A percentile compares a stretch with the other conserved stretches of the same genome.
Conservation (phyloP, 345 rosid species). For the Heritiera fomes region DNA sequence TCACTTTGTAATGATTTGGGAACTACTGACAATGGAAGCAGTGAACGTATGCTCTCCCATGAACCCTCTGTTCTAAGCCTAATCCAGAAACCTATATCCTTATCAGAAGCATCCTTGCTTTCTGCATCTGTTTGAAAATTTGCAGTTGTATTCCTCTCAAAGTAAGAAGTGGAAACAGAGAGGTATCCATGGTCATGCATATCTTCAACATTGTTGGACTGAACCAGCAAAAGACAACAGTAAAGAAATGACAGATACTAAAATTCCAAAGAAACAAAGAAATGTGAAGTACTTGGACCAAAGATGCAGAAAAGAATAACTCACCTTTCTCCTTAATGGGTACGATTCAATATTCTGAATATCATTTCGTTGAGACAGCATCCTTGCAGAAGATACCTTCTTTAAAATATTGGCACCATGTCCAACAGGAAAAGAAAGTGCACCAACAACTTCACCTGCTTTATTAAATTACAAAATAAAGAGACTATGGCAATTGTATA, state of each 20-base stretch:
- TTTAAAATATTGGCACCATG: constrained; percentile 56
- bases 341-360: constrained; percentile 52
- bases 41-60: constrained; percentile 85
- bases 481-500: background rate
- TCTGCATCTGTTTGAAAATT: constrained; percentile 54
- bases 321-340: constrained; percentile 75
- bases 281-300: background rate
- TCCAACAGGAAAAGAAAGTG: constrained; percentile 83
- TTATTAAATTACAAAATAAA: constrained; percentile 26
- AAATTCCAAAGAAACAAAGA: background rate
- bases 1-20: constrained; percentile 66
- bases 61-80: constrained; percentile 56
- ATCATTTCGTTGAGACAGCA: constrained; percentile 60
- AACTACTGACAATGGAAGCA: constrained; percentile 79
- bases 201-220: constrained; percentile 51
- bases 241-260: background rate
- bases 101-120: constrained; percentile 40
- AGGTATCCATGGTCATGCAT: constrained; percentile 60
- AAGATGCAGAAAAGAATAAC: constrained; percentile 20
- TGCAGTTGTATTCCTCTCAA: constrained; percentile 64
- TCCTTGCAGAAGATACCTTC: constrained; percentile 78
- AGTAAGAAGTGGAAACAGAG: constrained; percentile 69
- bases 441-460: constrained; percentile 94
- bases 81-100: constrained; percentile 92
- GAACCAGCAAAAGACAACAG: constrained; percentile 37